Base-by-base conservation (phyloP, 2,329 filamentous ascomycete genomes). In the Xenoacremonium recifei region DNA sequence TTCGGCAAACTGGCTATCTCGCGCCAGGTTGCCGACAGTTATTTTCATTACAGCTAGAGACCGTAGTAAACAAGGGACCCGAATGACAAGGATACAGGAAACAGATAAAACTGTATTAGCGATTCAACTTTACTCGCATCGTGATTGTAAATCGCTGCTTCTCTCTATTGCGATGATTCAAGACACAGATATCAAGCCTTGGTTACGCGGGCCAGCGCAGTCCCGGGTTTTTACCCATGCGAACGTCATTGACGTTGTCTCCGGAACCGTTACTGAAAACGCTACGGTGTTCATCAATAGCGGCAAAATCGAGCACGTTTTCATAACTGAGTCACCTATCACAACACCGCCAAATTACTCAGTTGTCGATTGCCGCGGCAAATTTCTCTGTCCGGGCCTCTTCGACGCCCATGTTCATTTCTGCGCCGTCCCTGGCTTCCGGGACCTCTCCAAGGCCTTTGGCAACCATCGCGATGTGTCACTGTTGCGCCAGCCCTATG, bases 401-500 rank as follows among this genome's bases (percentile, higher is more conserved):
- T 62, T 61, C 29, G 61, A 63, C 36, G 59, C 51, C 23, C 61
- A 63, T 21, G 55, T 64, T 3, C 59, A 64, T 35, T 49, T 63
- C 21, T 52, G 53, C 13, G 63, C 61, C 11, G 57, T 59, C 0
- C 59, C 60, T 0, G 60, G 60, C 12, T 54, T 54, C 16, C 44
- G 55, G 3, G 51, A 51, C 4, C 51, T 65, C 2, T 51, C 49
- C 16, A 51, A 49, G 11, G 55, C 50, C 2, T 53, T 59, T 30
- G 46, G 47, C 4, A 53, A 67, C 20, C 65, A 68, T 17, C 55
- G 59, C 3, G 48, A 55, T 4, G 66, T 68, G 4, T 67, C 65
- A 0, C 57, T 68, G 0, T 57, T 74, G 12, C 64, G 75, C 3
- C 71, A 75, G 50, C 66, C 76, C 0, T 76, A 68, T 42, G 65